A percentile compares a stretch with the other conserved stretches of the same genome.
Conservation (phyloP, 2,329 filamentous ascomycete genomes). For the Xylaria sp. region DNA sequence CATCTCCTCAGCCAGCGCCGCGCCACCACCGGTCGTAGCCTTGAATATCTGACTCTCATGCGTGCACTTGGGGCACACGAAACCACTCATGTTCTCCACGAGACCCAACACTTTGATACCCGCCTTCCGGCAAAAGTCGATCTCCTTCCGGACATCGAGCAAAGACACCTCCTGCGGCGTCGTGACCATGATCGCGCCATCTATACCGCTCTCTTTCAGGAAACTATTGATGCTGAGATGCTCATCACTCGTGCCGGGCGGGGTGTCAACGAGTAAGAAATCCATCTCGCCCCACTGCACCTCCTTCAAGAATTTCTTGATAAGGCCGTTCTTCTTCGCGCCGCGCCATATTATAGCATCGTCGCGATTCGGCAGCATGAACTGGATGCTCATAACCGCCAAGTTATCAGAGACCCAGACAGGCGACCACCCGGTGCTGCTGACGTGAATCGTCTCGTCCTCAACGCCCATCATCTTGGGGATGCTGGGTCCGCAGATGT, state of each 20-base stretch:
- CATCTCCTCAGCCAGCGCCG: constrained; percentile 76
- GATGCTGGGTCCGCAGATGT: constrained; percentile 93
- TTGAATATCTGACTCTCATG: constrained; percentile 81
- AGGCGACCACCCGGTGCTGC: constrained; percentile 82
- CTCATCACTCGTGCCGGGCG: constrained; percentile 91
- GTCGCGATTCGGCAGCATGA: constrained; percentile 91
- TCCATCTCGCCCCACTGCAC: constrained; percentile 97
- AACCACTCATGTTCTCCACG: constrained; percentile 97
- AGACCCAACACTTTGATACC: constrained; percentile 82
- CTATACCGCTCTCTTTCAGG: constrained; percentile 83
- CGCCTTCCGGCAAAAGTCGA: constrained; percentile 95
- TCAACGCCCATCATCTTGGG: constrained; percentile 99
- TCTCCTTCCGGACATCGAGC: constrained; percentile 91
- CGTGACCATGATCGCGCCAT: constrained; percentile 87
- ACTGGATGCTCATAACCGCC: constrained; percentile 95
- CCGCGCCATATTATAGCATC: constrained; percentile 97
- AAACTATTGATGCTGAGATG: constrained; percentile 91
- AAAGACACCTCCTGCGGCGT: constrained; percentile 93
- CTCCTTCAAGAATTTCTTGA: constrained; percentile 97
- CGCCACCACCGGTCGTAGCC: constrained; percentile 83
- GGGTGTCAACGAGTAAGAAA: constrained; percentile 89
- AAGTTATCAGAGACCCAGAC: constrained; percentile 95
- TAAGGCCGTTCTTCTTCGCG: constrained; percentile 96
- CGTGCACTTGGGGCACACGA: constrained; percentile 89
- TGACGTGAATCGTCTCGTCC: constrained; percentile 86